These are phyloP conservation scores for Pichia nanzhaoensis DNA, from an alignment of 805 yeast species.

Conservation along the genomic window DNA sequence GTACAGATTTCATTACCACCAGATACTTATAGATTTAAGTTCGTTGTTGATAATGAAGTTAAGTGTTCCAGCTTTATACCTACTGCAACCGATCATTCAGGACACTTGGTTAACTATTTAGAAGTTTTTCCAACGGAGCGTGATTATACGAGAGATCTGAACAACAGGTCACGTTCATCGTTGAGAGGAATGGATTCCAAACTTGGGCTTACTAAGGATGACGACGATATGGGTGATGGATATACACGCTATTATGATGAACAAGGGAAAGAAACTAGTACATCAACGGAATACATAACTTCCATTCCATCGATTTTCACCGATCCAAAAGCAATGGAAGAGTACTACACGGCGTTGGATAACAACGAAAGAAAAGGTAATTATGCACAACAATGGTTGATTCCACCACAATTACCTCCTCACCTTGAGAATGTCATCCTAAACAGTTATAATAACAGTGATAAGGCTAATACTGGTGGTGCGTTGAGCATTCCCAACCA, in stretches of 20 bases:
- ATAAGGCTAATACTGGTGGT: constrained; percentile 75
- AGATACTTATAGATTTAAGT: constrained; percentile 90
- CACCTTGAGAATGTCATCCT: constrained; percentile 91
- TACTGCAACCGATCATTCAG: constrained; percentile 97
- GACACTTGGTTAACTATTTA: constrained; percentile 87
- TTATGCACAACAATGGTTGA: constrained; percentile 42
- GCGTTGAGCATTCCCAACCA: constrained; percentile 92
- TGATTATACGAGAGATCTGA: constrained; percentile 21
- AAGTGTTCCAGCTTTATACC: constrained; percentile 83
- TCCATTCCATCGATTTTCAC: constrained; percentile 74
- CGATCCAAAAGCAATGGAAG: constrained; percentile 83
- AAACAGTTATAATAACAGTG: constrained; percentile 59
- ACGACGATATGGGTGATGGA: constrained; percentile 80
- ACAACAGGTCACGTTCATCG: constrained; percentile 24
- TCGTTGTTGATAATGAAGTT: constrained; percentile 89
- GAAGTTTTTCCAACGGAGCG: constrained; percentile 46
- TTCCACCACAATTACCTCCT: constrained; percentile 96
- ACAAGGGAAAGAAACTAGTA: constrained; percentile 24
- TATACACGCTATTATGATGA: constrained; percentile 65
- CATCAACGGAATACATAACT: constrained; percentile 43
- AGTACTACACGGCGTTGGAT: constrained; percentile 71
- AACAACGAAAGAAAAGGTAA: constrained; percentile 26
- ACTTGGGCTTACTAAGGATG: constrained; percentile 57
- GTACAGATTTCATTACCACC: constrained; percentile 75
- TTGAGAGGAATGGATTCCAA: constrained; percentile 48